phyloP scores from a whole-genome alignment of 2,329 filamentous ascomycete genomes.

The Pyrenophora seminiperda region DNA sequence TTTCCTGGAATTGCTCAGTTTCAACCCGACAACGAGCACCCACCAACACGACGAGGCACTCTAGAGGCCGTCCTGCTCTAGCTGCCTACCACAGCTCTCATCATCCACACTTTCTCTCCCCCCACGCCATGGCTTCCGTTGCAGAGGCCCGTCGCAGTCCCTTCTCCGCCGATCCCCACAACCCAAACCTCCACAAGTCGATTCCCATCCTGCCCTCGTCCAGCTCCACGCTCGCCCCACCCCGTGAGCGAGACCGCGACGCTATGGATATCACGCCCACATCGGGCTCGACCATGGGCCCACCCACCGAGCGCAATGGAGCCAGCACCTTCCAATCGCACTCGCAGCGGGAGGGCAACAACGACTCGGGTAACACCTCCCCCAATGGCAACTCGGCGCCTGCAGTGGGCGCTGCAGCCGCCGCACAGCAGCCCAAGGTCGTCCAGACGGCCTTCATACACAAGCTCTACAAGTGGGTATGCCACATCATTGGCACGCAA shows the following conservation, averaged over 20 bases:
- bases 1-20: not conserved
- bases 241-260: constrained; percentile 46
- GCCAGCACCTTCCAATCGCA: constrained; percentile 11
- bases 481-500: constrained; percentile 7
- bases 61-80: constrained; percentile 9
- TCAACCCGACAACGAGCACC: not conserved
- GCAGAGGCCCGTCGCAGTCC: constrained; percentile 54
- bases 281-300: constrained; percentile 52
- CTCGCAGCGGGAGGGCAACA: constrained; percentile 28
- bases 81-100: constrained; percentile 22
- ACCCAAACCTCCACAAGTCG: constrained; percentile 55
- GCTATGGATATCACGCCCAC: constrained; percentile 59
- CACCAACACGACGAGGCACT: not conserved
- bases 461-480: constrained; percentile 91
- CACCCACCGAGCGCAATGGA: constrained; percentile 54
- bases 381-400: constrained; percentile 49
- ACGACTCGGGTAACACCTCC: constrained; percentile 40
- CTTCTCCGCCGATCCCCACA: constrained; percentile 51
- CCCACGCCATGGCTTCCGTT: constrained; percentile 51
- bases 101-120: constrained; percentile 11
- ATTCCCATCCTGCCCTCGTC: constrained; percentile 59
- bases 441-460: constrained; percentile 99
- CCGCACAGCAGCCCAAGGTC: constrained; percentile 92
- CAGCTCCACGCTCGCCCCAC: constrained; percentile 50
- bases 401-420: constrained; percentile 65